Evolutionary conservation across 441 rosid genomes (phyloP).

Genomic region (Biscutella laevigata): DNA sequence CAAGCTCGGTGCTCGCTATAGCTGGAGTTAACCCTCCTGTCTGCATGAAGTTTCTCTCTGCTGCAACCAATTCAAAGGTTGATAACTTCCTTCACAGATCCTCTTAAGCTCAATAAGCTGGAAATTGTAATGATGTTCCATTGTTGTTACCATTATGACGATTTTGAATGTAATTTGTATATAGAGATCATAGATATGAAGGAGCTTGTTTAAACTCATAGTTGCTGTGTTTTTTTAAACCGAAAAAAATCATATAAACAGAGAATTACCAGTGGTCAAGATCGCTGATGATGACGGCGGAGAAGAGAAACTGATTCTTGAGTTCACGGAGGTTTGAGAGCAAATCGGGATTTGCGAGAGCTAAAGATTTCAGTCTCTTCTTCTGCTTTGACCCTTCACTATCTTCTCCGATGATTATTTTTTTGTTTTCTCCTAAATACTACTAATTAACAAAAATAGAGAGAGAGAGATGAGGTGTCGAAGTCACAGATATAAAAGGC

Average conservation of each 20-base stretch:
- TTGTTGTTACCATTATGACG: not conserved
- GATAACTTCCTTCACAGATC: conserved; percentile 33
- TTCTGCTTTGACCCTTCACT: conserved; percentile 25
- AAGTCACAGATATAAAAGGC: conserved; percentile 22
- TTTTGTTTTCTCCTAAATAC: not conserved
- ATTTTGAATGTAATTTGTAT: conserved; percentile 8
- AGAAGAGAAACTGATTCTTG: conserved; percentile 55
- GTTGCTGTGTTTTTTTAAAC: too few species aligned
- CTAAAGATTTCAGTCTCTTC: conserved; percentile 39
- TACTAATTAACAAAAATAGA: conserved; percentile 9
- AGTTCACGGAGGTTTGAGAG: conserved; percentile 36
- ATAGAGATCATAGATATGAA: conserved; percentile 13
- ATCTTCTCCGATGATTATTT: not conserved
- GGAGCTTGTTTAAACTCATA: not conserved
- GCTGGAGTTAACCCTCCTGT: conserved; percentile 65
- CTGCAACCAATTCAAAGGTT: conserved; percentile 34
- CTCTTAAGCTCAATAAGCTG: not conserved
- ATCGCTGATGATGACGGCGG: conserved; percentile 39
- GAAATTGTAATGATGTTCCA: conserved; percentile 18
- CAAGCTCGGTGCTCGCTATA: conserved; percentile 64
- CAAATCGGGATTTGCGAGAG: conserved; percentile 23
- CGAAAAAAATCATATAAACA: not conserved
- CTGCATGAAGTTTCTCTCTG: conserved; percentile 83
- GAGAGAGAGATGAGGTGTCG: conserved; percentile 11
- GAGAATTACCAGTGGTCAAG: not conserved